phyloP scores from a whole-genome alignment of 2,329 filamentous ascomycete species.

The Colletotrichum tofieldiae region DNA sequence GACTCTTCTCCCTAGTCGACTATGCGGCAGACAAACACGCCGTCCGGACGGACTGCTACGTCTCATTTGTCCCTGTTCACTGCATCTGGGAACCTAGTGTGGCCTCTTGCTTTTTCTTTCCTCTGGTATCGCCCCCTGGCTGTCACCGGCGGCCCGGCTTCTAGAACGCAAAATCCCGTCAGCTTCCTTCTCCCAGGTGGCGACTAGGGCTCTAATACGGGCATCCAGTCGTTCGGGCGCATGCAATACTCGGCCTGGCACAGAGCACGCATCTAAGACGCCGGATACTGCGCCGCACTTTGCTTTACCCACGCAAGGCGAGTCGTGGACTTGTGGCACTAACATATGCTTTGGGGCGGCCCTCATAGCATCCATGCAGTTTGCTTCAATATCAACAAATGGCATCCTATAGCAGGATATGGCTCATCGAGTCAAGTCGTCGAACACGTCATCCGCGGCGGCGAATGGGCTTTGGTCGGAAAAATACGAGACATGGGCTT shows the following conservation, averaged over 20 bases:
- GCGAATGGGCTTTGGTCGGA: background rate
- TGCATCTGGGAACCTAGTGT: background rate
- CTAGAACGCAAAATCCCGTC: constrained; percentile 29
- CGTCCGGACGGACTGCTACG: constrained; percentile 29
- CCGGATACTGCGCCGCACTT: background rate
- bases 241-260: background rate
- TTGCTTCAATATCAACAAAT: constrained; percentile 26
- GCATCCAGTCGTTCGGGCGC: constrained; percentile 15
- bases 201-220: constrained; percentile 9
- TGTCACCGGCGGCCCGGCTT: constrained; percentile 30
- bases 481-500: background rate
- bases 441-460: constrained; percentile 3
- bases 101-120: background rate
- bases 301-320: constrained; percentile 2
- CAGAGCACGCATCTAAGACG: background rate
- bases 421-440: constrained; percentile 20
- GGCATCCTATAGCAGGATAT: constrained; percentile 24
- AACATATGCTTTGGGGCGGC: background rate
- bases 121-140: constrained; percentile 6
- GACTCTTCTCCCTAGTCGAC: constrained; percentile 11
- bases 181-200: constrained; percentile 10
- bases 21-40: constrained; percentile 17
- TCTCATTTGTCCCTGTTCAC: constrained; percentile 13
- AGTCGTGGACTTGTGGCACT: constrained; percentile 24
- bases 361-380: constrained; percentile 19